These are phyloP conservation scores for Penicillium waksmanii DNA, from an alignment of 495 filamentous ascomycete species.

Conservation along the genomic window DNA sequence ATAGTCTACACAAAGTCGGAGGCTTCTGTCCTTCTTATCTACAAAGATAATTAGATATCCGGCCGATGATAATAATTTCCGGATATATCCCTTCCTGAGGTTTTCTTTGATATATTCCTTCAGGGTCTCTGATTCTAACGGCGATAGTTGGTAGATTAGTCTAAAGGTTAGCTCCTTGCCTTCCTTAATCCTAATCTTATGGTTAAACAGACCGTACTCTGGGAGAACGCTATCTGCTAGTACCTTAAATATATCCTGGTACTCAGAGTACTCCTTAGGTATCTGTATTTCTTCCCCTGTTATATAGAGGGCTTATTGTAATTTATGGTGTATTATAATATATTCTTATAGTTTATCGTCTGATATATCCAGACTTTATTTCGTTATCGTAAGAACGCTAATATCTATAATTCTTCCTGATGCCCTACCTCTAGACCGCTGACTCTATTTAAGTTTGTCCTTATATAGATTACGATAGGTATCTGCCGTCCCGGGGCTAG, in stretches of 20 bases:
- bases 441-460: neutral
- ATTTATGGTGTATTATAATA: neutral
- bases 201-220: neutral
- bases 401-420: neutral
- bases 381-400: neutral
- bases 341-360: neutral
- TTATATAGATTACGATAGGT: neutral
- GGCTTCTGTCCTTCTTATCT: conserved; percentile 19
- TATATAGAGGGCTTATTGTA: neutral
- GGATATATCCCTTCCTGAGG: conserved; percentile 18
- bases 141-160: neutral
- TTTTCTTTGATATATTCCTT: conserved; percentile 29
- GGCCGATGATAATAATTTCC: conserved; percentile 14
- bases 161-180: neutral
- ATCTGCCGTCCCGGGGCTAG: neutral
- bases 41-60: conserved; percentile 24
- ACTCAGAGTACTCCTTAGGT: conserved; percentile 10
- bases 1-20: conserved; percentile 28
- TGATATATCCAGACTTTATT: neutral
- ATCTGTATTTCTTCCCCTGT: conserved; percentile 8
- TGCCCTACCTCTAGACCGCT: neutral
- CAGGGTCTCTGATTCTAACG: neutral
- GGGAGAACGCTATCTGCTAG: neutral
- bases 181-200: neutral
- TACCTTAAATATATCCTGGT: conserved; percentile 7